phyloP scores from a whole-genome alignment of 2,329 filamentous ascomycete species.

The Atkinsonella texensis region DNA sequence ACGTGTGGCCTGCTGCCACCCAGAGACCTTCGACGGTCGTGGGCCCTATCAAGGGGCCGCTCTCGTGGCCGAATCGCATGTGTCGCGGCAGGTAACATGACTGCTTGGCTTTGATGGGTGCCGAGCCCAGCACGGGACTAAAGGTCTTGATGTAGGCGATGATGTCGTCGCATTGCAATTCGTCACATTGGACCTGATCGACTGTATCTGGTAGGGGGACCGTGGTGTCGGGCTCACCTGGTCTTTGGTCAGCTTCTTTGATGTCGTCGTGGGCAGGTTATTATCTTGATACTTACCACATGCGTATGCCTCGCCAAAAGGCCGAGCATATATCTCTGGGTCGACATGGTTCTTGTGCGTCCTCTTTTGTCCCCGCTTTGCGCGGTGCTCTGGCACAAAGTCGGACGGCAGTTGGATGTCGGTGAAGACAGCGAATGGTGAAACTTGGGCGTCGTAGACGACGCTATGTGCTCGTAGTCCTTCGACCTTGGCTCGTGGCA shows the following conservation, averaged over 20 bases:
- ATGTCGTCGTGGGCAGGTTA: neutral
- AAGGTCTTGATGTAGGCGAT: constrained; percentile 63
- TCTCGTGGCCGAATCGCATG: constrained; percentile 44
- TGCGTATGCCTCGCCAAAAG: constrained; percentile 81
- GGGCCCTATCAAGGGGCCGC: constrained; percentile 63
- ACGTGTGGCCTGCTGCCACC: constrained; percentile 84
- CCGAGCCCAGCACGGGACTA: constrained; percentile 51
- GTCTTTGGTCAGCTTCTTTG: neutral
- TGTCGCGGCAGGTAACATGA: constrained; percentile 89
- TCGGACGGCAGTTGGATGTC: constrained; percentile 62
- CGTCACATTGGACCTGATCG: constrained; percentile 65
- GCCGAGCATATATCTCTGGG: constrained; percentile 88
- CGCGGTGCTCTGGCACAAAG: constrained; percentile 43
- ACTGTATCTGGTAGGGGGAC: constrained; percentile 66
- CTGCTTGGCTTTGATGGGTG: constrained; percentile 63
- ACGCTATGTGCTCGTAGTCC: constrained; percentile 53
- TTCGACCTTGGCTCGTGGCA: constrained; percentile 45
- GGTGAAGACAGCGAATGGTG: constrained; percentile 73
- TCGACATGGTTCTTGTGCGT: constrained; percentile 53
- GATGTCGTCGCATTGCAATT: constrained; percentile 70
- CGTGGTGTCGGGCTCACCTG: constrained; percentile 63
- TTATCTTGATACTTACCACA: constrained; percentile 49
- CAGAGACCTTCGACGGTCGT: constrained; percentile 64
- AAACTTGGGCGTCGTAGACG: constrained; percentile 52
- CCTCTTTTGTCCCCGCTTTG: constrained; percentile 35